Base-by-base conservation (phyloP, 768 basidiomycete genomes). In the Amanita rimosa region DNA sequence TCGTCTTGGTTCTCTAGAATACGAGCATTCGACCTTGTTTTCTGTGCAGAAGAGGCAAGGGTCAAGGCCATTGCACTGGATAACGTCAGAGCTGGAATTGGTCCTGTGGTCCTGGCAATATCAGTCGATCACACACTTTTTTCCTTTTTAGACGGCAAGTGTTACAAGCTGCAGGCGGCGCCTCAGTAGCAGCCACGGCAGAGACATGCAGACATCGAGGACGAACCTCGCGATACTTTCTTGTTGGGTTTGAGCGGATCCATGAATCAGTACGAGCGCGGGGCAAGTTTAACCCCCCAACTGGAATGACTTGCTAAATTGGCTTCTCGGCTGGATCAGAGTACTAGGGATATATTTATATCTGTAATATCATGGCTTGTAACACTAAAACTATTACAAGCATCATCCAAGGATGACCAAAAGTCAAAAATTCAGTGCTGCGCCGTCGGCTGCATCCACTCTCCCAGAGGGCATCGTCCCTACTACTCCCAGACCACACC, bases 121-220 rank as follows among this genome's bases (percentile, higher is more conserved):
- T 13, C 24, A 16, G 31, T 8, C 7, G 33, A 36, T 49, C 40
- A 42, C 50, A 3, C 17, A 63, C 62, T 56, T 63, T 62, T 49
- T 62, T 63, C 31, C 62, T 60, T 46, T 63, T 63, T 41, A 63
- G 51, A 42, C 62, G 56, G 44, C 62, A 63, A 24, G 62, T 63
- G 34, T 63, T 63, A 48, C 62, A 63, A 8, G 62, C 62, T 63
- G 41, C 13, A 17, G 22, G 34, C 16, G 9, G 11, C 11, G 16
- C 17, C 29, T 42, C 16, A 43, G 22, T 24, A 2, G 2, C 22
- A 24, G 13, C 8, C 10, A n/a, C 6, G 17, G n/a, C 11, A 29
- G 3, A 4, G 17, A n/a, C 14, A 33, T n/a, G 17, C 9, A 13
- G 29, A 19, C 17, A 24, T 16, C 10, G 1, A 3, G 19, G 24